These are phyloP conservation scores for Sporothrix brasiliensis DNA, from an alignment of 2,329 filamentous ascomycete species.

Conservation along the genomic window DNA sequence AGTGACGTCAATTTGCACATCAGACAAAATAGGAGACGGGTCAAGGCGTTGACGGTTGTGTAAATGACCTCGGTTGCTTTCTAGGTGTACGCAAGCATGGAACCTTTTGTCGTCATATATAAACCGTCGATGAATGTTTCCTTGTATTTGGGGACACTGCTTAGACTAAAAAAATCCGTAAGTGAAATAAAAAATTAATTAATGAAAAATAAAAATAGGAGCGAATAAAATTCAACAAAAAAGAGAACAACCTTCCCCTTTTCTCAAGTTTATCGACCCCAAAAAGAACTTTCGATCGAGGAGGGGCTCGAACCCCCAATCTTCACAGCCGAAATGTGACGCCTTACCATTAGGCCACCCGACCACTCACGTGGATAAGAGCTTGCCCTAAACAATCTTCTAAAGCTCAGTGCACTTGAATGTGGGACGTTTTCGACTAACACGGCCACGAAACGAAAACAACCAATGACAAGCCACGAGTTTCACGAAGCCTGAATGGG, in stretches of 20 bases:
- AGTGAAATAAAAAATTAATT: background rate
- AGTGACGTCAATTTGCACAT: background rate
- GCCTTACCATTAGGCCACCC: conserved; percentile 40
- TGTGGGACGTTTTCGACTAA: background rate
- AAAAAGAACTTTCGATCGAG: conserved; percentile 36
- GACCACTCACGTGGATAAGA: conserved; percentile 33
- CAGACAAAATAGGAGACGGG: background rate
- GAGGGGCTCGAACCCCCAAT: conserved; percentile 39
- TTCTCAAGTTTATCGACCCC: background rate
- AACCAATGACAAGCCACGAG: background rate
- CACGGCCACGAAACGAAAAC: background rate
- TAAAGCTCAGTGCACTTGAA: background rate
- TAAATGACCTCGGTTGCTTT: background rate
- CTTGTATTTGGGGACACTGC: background rate
- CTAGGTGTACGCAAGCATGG: background rate
- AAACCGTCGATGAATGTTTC: background rate
- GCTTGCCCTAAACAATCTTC: background rate
- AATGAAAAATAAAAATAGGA: background rate
- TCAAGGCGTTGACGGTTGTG: background rate
- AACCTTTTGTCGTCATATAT: background rate
- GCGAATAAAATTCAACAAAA: background rate
- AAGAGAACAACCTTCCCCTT: background rate
- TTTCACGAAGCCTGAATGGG: background rate
- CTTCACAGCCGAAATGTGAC: conserved; percentile 39
- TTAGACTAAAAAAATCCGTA: background rate